phyloP scores from a whole-genome alignment of 2,329 filamentous ascomycete genomes.

The Cadophora sp. region DNA sequence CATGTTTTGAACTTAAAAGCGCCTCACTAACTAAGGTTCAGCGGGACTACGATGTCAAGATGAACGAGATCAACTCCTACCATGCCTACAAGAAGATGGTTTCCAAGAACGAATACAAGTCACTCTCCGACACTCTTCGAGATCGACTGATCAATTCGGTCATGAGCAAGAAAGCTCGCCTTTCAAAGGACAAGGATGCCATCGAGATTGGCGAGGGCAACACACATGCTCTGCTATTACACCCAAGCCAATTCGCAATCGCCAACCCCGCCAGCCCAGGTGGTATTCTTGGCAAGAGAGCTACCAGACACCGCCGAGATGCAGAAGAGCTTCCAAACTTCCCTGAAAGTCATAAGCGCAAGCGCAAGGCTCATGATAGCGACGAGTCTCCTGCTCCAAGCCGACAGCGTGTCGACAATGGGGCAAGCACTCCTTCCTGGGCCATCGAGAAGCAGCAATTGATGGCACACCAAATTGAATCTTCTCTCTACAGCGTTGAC shows the following conservation, averaged over 20 bases:
- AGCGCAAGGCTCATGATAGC: conserved; percentile 65
- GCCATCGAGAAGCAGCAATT: conserved; percentile 62
- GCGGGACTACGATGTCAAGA: conserved; percentile 69
- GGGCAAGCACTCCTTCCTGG: conserved; percentile 67
- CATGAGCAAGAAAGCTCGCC: conserved; percentile 67
- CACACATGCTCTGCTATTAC: conserved; percentile 61
- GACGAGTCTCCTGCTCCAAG: conserved; percentile 68
- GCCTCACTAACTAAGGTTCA: conserved; percentile 45
- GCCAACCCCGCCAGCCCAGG: conserved; percentile 69
- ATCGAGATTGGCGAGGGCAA: conserved; percentile 72
- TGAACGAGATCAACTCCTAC: conserved; percentile 64
- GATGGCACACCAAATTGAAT: conserved; percentile 58
- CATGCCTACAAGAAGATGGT: conserved; percentile 67
- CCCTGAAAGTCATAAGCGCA: conserved; percentile 66
- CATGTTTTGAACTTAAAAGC: conserved; percentile 4
- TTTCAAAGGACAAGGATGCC: conserved; percentile 71
- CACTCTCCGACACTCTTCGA: conserved; percentile 65
- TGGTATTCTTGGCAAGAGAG: conserved; percentile 67
- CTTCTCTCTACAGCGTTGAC: conserved; percentile 69
- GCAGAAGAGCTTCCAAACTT: conserved; percentile 63
- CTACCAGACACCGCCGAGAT: conserved; percentile 64
- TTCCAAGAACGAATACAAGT: conserved; percentile 65
- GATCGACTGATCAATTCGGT: conserved; percentile 72
- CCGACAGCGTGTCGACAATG: conserved; percentile 60
- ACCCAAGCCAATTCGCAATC: conserved; percentile 72